These are phyloP conservation scores for Cymbopogon citratus DNA, from an alignment of 176 grass and related monocot genomes.

Conservation along the genomic window DNA sequence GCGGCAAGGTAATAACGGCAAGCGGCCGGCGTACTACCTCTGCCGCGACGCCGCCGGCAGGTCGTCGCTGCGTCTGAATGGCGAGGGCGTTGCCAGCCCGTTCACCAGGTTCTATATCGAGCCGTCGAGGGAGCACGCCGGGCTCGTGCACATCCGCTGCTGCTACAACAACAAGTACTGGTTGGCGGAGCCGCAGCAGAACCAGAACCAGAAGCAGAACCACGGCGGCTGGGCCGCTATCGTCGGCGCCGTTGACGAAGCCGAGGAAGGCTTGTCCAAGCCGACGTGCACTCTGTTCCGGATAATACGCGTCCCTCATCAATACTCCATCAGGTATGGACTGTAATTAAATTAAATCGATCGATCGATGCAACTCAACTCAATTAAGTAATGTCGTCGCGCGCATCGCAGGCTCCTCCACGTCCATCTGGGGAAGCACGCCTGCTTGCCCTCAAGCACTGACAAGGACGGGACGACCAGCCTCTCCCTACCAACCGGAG, in stretches of 20 bases:
- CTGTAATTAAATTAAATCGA: too few relatives aligned
- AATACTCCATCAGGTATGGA: neutral
- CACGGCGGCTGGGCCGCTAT: neutral
- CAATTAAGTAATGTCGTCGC: too few relatives aligned
- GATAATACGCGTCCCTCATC: neutral
- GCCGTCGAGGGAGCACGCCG: neutral
- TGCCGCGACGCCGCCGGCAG: neutral
- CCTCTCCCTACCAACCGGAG: neutral
- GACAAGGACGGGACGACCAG: neutral
- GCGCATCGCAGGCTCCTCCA: conserved; percentile 3
- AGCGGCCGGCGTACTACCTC: too few relatives aligned
- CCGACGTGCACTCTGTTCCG: conserved; percentile 19
- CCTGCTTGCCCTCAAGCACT: neutral
- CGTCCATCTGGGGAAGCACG: neutral
- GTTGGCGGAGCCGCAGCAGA: too few relatives aligned
- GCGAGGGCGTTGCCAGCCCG: neutral
- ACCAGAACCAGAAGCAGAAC: too few relatives aligned
- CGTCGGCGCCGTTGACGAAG: neutral
- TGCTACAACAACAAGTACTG: conserved; percentile 32
- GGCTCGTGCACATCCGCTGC: conserved; percentile 19
- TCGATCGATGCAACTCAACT: too few relatives aligned
- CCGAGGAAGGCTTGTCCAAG: conserved; percentile 1
- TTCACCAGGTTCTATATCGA: conserved; percentile 10
- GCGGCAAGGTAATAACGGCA: too few relatives aligned
- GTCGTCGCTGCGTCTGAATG: neutral